Base-by-base conservation (phyloP, 768 basidiomycete genomes). In the Pisolithus marmoratus region DNA sequence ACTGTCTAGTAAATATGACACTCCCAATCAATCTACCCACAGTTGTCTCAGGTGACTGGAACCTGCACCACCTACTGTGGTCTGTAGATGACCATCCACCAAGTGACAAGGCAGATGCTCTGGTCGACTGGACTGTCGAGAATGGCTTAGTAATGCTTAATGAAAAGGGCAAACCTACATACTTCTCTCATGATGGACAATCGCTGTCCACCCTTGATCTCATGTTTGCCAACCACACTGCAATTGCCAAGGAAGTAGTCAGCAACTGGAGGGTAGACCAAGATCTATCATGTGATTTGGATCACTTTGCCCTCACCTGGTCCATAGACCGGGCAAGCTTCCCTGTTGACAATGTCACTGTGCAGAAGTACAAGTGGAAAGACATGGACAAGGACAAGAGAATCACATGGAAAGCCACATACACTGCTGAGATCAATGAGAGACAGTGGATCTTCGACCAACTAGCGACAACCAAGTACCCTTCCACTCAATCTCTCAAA, bases 1-100 rank as follows among this genome's bases (percentile, higher is more conserved):
- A 29, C 27, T 9, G 27, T 9, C 6, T 29, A 6, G 9, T 29
- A 29, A 29, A 29, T 9, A 8, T 29, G 7, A 29, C 27, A 8
- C 9, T 29, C 6, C 27, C 27, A 6, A 29, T 9, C 27, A 29
- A 29, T 9, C 27, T 29, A 9, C 27, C 27, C 27, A 8, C 9
- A 6, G 27, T 29, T 9, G 6, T 29, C 6, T 29, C 8, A 8
- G 27, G 27, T 7, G 27, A 29, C 9, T 29, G 27, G 27, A 29
- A 29, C 27, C 27, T 29, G 8, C 27, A 29, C 8, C 27, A 29
- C 8, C 27, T 9, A 6, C 27, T 29, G 9, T 29, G 27, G 27
- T 29, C 27, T 29, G 9, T 68, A 8, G 59, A 66, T 9, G 9
- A 29, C 27, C 6, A 9, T 2, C 27, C 27, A 9, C 27, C 27